Evolutionary conservation across 2,329 filamentous ascomycete genomes (phyloP).

Genomic region (Diplodia intermedia): DNA sequence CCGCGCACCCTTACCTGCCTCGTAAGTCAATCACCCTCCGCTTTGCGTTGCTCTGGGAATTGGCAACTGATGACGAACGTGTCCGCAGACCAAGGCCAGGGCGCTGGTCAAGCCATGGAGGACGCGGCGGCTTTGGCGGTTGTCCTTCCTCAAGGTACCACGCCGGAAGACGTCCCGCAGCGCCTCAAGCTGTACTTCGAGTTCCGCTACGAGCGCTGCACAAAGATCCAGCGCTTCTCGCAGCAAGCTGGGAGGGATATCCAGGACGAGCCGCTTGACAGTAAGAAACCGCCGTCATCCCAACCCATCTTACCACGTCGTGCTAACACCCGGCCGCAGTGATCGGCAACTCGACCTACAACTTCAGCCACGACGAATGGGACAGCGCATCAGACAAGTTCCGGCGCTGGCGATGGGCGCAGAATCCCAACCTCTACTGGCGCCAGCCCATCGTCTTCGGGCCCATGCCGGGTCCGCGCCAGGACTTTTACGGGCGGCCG

Average conservation of each 20-base stretch:
- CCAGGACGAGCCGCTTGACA: slow-evolving; percentile 36
- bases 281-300: not conserved
- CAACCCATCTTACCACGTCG: not conserved
- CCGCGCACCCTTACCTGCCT: slow-evolving; percentile 72
- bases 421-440: slow-evolving; percentile 46
- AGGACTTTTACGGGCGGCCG: slow-evolving; percentile 40
- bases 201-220: slow-evolving; percentile 64
- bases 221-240: slow-evolving; percentile 65
- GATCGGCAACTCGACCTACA: slow-evolving; percentile 49
- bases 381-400: slow-evolving; percentile 61
- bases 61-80: not conserved
- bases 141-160: slow-evolving; percentile 45
- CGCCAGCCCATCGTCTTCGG: slow-evolving; percentile 55
- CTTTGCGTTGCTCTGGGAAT: slow-evolving; percentile 36
- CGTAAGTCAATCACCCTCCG: slow-evolving; percentile 48
- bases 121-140: slow-evolving; percentile 67
- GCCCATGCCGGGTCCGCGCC: slow-evolving; percentile 51
- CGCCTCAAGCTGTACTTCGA: slow-evolving; percentile 66
- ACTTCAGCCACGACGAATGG: slow-evolving; percentile 66
- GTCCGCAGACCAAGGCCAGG: slow-evolving; percentile 63
- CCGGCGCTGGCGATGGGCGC: slow-evolving; percentile 58
- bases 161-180: slow-evolving; percentile 41
- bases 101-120: slow-evolving; percentile 70
- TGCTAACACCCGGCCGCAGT: not conserved
- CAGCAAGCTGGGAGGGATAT: slow-evolving; percentile 60